Evolutionary conservation across 768 basidiomycete genomes (phyloP), one percentile per base, ranked within the genome.

Genomic region (Suillus americanus): DNA sequence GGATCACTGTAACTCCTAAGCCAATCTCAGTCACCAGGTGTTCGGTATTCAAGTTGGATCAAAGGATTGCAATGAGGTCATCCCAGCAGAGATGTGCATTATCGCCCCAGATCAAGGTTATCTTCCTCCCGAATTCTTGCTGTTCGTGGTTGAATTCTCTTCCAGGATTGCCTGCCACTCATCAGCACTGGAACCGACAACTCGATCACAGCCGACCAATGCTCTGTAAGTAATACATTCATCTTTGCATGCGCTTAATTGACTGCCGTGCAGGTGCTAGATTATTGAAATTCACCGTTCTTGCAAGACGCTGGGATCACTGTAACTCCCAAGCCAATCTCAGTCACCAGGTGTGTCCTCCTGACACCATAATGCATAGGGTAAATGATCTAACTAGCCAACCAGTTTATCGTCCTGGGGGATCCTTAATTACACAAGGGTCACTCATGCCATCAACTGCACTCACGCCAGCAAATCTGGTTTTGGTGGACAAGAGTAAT

Each of bases 221-320:
- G 48, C 14, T 69, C 68, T 45, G 77, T 51, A 51, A 51, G 50
- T 51, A 3, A 28, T 12, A 51, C 7, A 8, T 28, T 16, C 1
- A 51, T 46, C 25, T 51, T 28, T 5, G 35, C 2, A 33, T 45
- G 46, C 12, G 7, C 45, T 20, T 1, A 7, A 51, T 18, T 67
- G n/a, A 67, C 23, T 51, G 38, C 62, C 62, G 35, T 18, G 3
- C 56, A 81, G 67, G 71, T 74, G 5, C 72, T 85, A n/a, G 75
- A 79, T 38, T 80, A 80, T 25, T 61, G 62, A 0, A 72, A 76
- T 2, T 84, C 82, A 0, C 70, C 78, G 16, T 84, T 80, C 62
- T 67, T 86, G 18, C 65, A 59, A 9, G 81, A 84, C 28, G 76
- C 83, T 0, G 78, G 78, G 53, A 45, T n/a, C 43, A 45, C 20